Evolutionary conservation across 768 basidiomycete genomes (phyloP).

Genomic region (Suillus paluster): DNA sequence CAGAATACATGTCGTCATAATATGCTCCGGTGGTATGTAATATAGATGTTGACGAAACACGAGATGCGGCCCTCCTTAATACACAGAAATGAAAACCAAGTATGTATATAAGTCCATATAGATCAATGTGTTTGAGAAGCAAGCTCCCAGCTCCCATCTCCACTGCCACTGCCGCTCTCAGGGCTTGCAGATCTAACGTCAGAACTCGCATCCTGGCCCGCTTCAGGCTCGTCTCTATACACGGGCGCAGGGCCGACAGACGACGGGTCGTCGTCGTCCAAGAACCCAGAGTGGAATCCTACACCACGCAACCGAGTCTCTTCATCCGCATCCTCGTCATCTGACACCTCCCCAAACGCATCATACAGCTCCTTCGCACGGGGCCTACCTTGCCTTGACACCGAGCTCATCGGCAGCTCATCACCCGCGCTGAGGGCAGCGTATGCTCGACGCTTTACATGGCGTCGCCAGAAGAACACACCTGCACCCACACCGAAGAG

Average conservation of each 20-base stretch:
- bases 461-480: conserved; percentile 82
- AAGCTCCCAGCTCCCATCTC: conserved; percentile 79
- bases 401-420: conserved; percentile 76
- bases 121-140: conserved; percentile 46
- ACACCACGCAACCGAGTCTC: conserved; percentile 60
- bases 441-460: conserved; percentile 54
- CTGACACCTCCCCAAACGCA: conserved; percentile 91
- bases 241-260: conserved; percentile 33
- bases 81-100: not conserved
- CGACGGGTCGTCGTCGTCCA: conserved; percentile 75
- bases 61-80: not conserved
- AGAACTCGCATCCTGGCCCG: conserved; percentile 15
- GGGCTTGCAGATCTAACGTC: conserved; percentile 34
- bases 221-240: conserved; percentile 61
- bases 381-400: conserved; percentile 52
- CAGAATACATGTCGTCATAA: not conserved
- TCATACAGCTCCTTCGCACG: conserved; percentile 93
- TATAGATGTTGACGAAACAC: not conserved
- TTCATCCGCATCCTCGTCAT: conserved; percentile 81
- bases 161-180: conserved; percentile 52
- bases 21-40: not conserved
- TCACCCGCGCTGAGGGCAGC: conserved; percentile 63
- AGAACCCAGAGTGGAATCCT: conserved; percentile 78
- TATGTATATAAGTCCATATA: not conserved
- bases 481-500: conserved; percentile 73